Base-by-base conservation (phyloP, 306 rosid genomes). In the Hippophae tibetana region DNA sequence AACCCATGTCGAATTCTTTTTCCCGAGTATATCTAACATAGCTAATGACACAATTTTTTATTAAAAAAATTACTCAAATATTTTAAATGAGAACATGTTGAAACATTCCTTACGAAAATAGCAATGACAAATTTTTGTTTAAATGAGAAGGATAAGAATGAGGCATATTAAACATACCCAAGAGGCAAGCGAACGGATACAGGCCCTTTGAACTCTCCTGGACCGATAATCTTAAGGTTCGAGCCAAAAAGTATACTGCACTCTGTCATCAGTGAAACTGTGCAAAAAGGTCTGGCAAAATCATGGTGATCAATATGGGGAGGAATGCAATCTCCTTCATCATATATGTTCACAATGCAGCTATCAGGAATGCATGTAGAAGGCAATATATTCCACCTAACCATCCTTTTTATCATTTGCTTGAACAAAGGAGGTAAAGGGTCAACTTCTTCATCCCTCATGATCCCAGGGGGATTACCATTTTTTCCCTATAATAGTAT, bases 281-380 rank as follows among this genome's bases (percentile, higher is more conserved):
- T 93, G 67, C 99, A 93, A 67, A 93, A 93, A 13, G 97, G 99
- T 63, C 99, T 84, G 65, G 84, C 84, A 71, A 93, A 88, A 68
- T 93, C 99, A 53, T 86, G 99, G 76, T 81, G 88, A 77, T 93
- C 99, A 49, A 89, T 79, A 67, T 93, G 99, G 2, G 99, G 97
- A 68, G 99, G 99, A 69, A 93, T 86, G 27, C 94, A 93, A 72
- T 93, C 97, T 64, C 94, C 99, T 79, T 93, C 90, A 5, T 93
- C 89, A 43, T 93, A 93, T 52, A 93, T 75, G 78, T 93, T 93
- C 49, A 93, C 99, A 18, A 93, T 89, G 80, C 99, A 93, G 57
- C 99, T 93, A 64, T 93, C 95, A 51, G 99, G 99, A 48, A 93
- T 84, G 69, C 97, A 84, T 10, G 90, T 66, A 42, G 89, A 84